Evolutionary conservation across 2,329 filamentous ascomycete genomes (phyloP), one percentile per base, ranked within the genome.

Genomic region (Diaporthe citriasiana): DNA sequence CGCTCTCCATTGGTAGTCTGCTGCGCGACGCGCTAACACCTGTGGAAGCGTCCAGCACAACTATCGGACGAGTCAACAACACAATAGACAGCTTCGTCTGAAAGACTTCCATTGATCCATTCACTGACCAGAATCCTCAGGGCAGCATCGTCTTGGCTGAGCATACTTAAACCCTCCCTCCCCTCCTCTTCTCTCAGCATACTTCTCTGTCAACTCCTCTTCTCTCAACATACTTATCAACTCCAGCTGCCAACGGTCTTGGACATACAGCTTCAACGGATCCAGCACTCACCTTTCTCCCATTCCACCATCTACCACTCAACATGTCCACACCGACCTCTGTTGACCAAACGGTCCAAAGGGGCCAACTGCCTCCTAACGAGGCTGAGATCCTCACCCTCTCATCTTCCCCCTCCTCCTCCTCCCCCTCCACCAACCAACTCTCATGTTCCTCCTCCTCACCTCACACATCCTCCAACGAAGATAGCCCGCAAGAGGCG

Each of bases 101-200:
- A 50, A 40, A 53, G n/a, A 19, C 12, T 7, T 40, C 19, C 8
- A 40, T 53, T 38, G 33, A 27, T 19, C 8, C 15, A 25, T 25
- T 27, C 4, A n/a, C 45, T 53, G 63, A 53, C 25, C 47, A 22
- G 10, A 22, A 3, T 27, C 12, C 27, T 2, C 33, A 53, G 22
- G 53, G 9, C 17, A 40, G 13, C 33, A 9, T 13, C 4, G 5
- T 40, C 63, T 40, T 53, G 45, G 63, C 33, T 8, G 22, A 10
- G 53, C 17, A 68, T 68, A 68, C 40, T 68, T 68, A 53, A 53
- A 68, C 45, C 63, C 63, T 40, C 63, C 13, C 38, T 22, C 30
- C 12, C 22, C 13, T 51, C 12, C 15, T 22, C n/a, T 15, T 27
- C 15, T 25, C 8, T 22, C 15, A 9, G 4, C 17, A 10, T 33